Evolutionary conservation across 176 grass and related monocot species (phyloP).

Genomic region (Aegilops sharonensis): DNA sequence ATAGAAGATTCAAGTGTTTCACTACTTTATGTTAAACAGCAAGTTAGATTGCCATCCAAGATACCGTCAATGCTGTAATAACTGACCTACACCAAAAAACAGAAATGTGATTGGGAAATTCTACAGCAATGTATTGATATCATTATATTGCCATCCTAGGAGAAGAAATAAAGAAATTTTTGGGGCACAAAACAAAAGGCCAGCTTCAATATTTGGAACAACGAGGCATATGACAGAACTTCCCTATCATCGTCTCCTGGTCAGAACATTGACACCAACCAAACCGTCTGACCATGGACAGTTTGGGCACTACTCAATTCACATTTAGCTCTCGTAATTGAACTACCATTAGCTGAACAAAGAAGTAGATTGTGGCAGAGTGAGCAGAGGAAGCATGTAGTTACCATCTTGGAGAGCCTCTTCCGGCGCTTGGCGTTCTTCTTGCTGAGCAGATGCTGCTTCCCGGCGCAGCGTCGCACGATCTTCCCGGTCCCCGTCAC

Average conservation of each 20-base stretch:
- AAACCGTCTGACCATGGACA: not conserved
- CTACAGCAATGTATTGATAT: too few relatives aligned
- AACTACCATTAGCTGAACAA: not conserved
- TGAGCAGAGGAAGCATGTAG: not conserved
- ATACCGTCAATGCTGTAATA: not conserved
- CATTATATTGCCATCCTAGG: too few relatives aligned
- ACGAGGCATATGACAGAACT: too few relatives aligned
- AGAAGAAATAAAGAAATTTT: too few relatives aligned
- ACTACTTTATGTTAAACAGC: not conserved
- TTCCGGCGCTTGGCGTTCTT: slow-evolving; percentile 92
- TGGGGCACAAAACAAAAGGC: too few relatives aligned
- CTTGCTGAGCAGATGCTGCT: slow-evolving; percentile 83
- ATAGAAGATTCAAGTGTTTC: not conserved
- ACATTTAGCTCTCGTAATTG: not conserved
- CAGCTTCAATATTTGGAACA: too few relatives aligned
- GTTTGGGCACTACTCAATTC: not conserved
- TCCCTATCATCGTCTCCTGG: too few relatives aligned
- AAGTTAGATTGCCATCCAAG: not conserved
- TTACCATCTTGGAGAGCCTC: slow-evolving; percentile 87
- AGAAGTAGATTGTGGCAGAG: not conserved
- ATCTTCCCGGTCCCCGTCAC: slow-evolving; percentile 80
- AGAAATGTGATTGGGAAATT: too few relatives aligned
- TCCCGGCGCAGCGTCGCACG: slow-evolving; percentile 62
- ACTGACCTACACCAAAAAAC: too few relatives aligned
- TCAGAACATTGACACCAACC: not conserved